Percentiles rank a stretch among this genome's conserved stretches.
Evolutionary conservation across 2,329 filamentous ascomycete genomes (phyloP).

Genomic region (Scopulariopsis brevicaulis): DNA sequence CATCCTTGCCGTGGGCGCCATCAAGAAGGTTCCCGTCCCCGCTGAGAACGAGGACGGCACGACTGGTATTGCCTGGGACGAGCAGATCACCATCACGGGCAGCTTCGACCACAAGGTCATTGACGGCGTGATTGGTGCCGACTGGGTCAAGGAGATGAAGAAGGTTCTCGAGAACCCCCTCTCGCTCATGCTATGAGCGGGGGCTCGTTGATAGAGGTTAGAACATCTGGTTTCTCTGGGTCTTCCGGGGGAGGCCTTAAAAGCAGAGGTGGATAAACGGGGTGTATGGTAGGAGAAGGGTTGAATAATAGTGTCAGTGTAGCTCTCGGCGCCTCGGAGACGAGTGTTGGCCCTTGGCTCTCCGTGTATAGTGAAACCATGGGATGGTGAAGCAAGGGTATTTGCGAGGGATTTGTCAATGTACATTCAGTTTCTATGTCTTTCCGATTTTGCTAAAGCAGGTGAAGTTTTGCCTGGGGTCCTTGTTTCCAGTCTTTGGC

Average conservation of each 20-base stretch:
- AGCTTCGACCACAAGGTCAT: slow-evolving; percentile 99
- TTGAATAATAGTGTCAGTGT: background rate
- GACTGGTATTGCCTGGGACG: slow-evolving; percentile 73
- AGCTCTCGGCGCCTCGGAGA: background rate
- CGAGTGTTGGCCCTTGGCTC: background rate
- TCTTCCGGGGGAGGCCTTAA: background rate
- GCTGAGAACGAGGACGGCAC: slow-evolving; percentile 76
- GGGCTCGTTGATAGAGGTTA: background rate
- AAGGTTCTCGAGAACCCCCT: slow-evolving; percentile 96
- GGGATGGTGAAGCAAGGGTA: background rate
- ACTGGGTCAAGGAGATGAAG: slow-evolving; percentile 97
- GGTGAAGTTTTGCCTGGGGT: background rate
- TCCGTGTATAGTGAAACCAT: background rate
- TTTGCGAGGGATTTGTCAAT: background rate
- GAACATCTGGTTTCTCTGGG: background rate
- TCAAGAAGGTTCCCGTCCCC: slow-evolving; percentile 87
- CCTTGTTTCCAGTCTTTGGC: background rate
- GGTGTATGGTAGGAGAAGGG: background rate
- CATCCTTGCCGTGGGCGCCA: slow-evolving; percentile 90
- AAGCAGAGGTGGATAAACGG: background rate
- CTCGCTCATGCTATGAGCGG: slow-evolving; percentile 71
- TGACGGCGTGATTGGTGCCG: slow-evolving; percentile 88
- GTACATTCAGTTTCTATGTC: background rate
- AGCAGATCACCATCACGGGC: slow-evolving; percentile 88
- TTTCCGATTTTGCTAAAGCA: background rate